These are phyloP conservation scores for Pneumocystis canis DNA, from an alignment of 1,139 yeast genomes.

Conservation along the genomic window DNA sequence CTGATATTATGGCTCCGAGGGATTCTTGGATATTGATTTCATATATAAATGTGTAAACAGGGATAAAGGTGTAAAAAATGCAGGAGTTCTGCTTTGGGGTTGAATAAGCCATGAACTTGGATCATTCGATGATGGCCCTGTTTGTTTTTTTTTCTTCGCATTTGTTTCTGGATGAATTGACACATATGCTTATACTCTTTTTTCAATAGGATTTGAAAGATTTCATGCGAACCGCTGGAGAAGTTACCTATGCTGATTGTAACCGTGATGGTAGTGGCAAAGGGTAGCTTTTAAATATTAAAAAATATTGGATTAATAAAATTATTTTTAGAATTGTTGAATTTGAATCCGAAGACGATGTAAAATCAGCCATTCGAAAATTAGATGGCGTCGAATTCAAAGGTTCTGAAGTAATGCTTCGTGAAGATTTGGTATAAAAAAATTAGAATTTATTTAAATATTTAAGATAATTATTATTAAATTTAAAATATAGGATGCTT, in stretches of 20 bases:
- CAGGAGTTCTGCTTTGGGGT: conserved; percentile 4
- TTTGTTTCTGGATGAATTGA: conserved; percentile 6
- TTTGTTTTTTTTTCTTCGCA: conserved; percentile 10
- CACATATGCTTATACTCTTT: conserved; percentile 2
- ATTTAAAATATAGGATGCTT: conserved; percentile 4
- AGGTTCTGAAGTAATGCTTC: conserved; percentile 17
- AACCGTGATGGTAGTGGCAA: conserved; percentile 17
- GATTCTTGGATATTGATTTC: background rate
- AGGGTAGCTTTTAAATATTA: conserved; percentile 15
- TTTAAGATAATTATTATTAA: background rate
- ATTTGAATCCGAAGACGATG: conserved; percentile 19
- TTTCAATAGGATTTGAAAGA: conserved; percentile 18
- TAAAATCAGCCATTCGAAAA: conserved; percentile 17
- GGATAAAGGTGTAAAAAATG: background rate
- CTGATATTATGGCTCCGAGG: background rate
- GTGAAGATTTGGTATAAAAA: conserved; percentile 17
- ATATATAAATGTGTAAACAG: background rate
- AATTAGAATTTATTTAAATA: background rate
- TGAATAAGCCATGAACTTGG: background rate
- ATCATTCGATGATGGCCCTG: conserved; percentile 3
- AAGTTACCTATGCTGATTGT: conserved; percentile 18
- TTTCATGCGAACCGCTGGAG: conserved; percentile 19
- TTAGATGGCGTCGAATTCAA: conserved; percentile 18
- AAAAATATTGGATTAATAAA: background rate
- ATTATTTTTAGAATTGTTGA: conserved; percentile 18